Base-by-base conservation (phyloP, 176 grass and related monocot species). In the Paspalum notatum region DNA sequence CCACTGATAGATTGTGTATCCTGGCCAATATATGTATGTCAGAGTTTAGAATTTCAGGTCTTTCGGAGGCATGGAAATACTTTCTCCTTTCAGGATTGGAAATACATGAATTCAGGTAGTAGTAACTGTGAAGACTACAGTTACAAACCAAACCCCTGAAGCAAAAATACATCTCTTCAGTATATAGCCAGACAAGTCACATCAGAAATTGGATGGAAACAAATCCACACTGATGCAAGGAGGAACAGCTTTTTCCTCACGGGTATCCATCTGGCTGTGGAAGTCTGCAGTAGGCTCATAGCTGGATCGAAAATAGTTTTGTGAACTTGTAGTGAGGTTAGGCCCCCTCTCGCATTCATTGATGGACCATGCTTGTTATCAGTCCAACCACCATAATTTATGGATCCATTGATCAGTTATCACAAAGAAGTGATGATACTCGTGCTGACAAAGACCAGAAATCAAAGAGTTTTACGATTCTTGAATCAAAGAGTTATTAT, bases 291-390 rank as follows among this genome's bases (percentile, higher is more conserved):
- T 61, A 55, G 81, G 62, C 52, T 75, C 32, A 57, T 56, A 84
- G 76, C 9, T 76, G 54, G 53, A 84, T 75, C 55, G 13, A 89
- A 89, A 80, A 75, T 62, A 18, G 46, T 80, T 63, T 38, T n/a
- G 8, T 62, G 69, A 80, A 53, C 61, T 61, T 53, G 16, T 22
- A 17, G 32, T 62, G 24, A 25, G 53, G 12, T 41, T 39, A 46
- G 52, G 81, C 41, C 64, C 70, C 70, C 61, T 44, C 13, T 79
- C 65, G 46, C 37, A 80, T 80, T 84, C 77, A 84, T 42, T 43
- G 37, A 80, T 62, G 81, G 70, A 75, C 76, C 76, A 80, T 44
- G 13, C 69, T 79, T 79, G 49, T 51, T 53, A 45, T 42, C 13
- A 20, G 17, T 61, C 44, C 52, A 74, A 18, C 13, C 74, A 43